phyloP scores from a whole-genome alignment of 345 rosid species.

The Bruguiera parviflora region DNA sequence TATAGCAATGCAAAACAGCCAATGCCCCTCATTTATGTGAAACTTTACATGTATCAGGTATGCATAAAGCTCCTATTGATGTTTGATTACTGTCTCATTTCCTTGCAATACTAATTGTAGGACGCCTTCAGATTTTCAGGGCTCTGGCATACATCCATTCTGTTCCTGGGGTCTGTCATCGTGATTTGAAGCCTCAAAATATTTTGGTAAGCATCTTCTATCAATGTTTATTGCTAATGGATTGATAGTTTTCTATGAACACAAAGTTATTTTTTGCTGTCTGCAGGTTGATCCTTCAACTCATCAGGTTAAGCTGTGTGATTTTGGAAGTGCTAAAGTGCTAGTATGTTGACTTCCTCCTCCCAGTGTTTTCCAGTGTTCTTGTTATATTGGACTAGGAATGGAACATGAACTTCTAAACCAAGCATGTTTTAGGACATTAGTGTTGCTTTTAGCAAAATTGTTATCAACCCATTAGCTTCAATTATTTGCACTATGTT shows the following conservation, averaged over 20 bases:
- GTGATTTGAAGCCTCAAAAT: constrained; percentile 90
- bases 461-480: background rate
- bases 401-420: too few species aligned
- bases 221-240: background rate
- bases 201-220: constrained; percentile 51
- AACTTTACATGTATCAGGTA: constrained; percentile 84
- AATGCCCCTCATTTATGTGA: constrained; percentile 81
- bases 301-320: constrained; percentile 46
- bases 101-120: constrained; percentile 9
- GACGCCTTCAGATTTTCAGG: constrained; percentile 54
- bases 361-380: background rate
- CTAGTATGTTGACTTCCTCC: constrained; percentile 41
- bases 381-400: background rate
- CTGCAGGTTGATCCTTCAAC: constrained; percentile 82
- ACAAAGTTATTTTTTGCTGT: constrained; percentile 17
- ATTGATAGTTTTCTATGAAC: constrained; percentile 8
- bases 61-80: background rate
- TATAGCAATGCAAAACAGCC: constrained; percentile 71
- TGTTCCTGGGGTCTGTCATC: constrained; percentile 79
- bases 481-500: background rate
- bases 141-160: constrained; percentile 77
- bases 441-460: background rate
- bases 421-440: background rate
- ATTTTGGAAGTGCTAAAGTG: constrained; percentile 93
- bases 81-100: constrained; percentile 5